A percentile compares a stretch with the other conserved stretches of the same genome.
Evolutionary conservation across 805 yeast species (phyloP).

Genomic region (Myxozyma mucilagina): DNA sequence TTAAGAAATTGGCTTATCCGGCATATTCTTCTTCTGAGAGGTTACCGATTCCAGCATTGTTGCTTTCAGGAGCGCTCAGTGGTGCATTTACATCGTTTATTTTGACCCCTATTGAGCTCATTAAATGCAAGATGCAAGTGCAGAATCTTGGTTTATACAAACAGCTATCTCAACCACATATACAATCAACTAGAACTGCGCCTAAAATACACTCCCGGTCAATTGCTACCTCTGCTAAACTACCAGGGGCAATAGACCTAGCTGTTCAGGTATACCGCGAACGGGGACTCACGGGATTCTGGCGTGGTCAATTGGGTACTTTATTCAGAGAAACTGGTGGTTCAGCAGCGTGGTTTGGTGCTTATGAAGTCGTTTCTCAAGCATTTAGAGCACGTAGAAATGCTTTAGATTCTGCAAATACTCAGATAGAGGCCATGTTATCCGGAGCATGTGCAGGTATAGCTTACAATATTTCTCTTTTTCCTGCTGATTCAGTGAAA

Average conservation of each 20-base stretch:
- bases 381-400: slow-evolving; percentile 34
- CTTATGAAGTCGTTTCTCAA: slow-evolving; percentile 62
- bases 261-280: slow-evolving; percentile 46
- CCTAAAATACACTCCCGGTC: neutral
- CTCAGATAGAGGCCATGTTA: slow-evolving; percentile 56
- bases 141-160: slow-evolving; percentile 41
- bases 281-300: slow-evolving; percentile 70
- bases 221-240: neutral
- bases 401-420: slow-evolving; percentile 28
- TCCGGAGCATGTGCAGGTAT: slow-evolving; percentile 91
- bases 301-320: slow-evolving; percentile 87
- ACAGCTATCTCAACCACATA: neutral
- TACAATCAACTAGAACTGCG: neutral
- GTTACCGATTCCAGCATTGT: slow-evolving; percentile 47
- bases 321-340: slow-evolving; percentile 82
- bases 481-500: slow-evolving; percentile 90
- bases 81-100: slow-evolving; percentile 82
- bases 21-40: slow-evolving; percentile 18
- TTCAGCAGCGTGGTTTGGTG: slow-evolving; percentile 91
- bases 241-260: slow-evolving; percentile 28
- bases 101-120: slow-evolving; percentile 86
- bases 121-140: slow-evolving; percentile 88
- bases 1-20: slow-evolving; percentile 1
- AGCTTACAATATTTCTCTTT: slow-evolving; percentile 72
- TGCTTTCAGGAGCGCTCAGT: slow-evolving; percentile 74